Evolutionary conservation across 805 yeast species (phyloP).

Genomic region (Starmerella vaccinii): DNA sequence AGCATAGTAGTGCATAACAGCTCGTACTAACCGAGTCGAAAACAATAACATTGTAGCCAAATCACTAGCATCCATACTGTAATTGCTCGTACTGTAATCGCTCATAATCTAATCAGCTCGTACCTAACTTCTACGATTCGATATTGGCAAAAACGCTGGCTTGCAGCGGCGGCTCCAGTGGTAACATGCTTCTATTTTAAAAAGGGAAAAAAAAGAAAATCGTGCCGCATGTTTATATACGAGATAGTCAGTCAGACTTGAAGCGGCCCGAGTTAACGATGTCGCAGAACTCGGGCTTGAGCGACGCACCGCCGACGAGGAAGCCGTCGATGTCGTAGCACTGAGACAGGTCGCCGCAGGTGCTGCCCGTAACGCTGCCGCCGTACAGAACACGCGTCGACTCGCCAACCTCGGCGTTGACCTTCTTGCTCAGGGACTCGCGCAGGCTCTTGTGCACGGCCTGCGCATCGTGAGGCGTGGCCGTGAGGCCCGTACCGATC

Average conservation of each 20-base stretch:
- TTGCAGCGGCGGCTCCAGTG: too few relatives aligned
- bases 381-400: constrained; percentile 89
- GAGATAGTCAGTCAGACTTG: not conserved
- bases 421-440: constrained; percentile 62
- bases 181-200: not conserved
- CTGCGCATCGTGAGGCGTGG: constrained; percentile 97
- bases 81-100: too few relatives aligned
- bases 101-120: too few relatives aligned
- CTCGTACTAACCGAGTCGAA: too few relatives aligned
- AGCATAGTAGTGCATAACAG: too few relatives aligned
- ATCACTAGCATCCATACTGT: too few relatives aligned
- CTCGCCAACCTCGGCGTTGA: constrained; percentile 70
- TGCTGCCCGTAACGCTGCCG: constrained; percentile 94
- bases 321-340: constrained; percentile 94
- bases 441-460: constrained; percentile 85
- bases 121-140: too few relatives aligned
- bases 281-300: constrained; percentile 95
- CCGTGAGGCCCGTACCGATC: constrained; percentile 98
- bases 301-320: constrained; percentile 98
- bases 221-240: not conserved
- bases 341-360: constrained; percentile 81
- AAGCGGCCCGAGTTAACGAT: constrained; percentile 54
- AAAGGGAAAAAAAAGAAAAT: too few relatives aligned
- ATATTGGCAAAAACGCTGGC: too few relatives aligned
- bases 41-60: too few relatives aligned